Conservation (phyloP, 371 early-diverging fungal genomes). For the Amoeboaphelidium occidentale region DNA sequence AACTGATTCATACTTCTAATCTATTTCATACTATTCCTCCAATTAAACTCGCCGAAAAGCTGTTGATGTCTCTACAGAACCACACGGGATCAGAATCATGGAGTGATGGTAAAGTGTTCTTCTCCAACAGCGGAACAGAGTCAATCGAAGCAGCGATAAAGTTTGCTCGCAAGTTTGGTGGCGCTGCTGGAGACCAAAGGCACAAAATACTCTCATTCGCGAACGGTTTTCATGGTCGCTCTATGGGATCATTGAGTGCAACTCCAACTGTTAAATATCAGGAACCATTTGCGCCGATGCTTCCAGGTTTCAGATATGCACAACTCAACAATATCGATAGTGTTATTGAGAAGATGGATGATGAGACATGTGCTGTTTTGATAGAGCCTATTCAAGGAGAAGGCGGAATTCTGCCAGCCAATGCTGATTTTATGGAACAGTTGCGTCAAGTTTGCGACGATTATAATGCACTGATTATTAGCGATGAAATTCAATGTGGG, state of each 20-base stretch:
- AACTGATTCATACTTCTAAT: slow-evolving; percentile 61
- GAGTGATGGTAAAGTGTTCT: slow-evolving; percentile 70
- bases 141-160: slow-evolving; percentile 95
- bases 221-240: slow-evolving; percentile 81
- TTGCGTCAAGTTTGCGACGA: slow-evolving; percentile 51
- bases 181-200: slow-evolving; percentile 6
- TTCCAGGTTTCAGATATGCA: slow-evolving; percentile 49
- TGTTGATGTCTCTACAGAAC: not conserved
- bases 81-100: not conserved
- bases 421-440: slow-evolving; percentile 37
- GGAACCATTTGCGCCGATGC: slow-evolving; percentile 58
- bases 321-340: slow-evolving; percentile 41
- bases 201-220: slow-evolving; percentile 41
- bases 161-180: slow-evolving; percentile 87
- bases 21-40: slow-evolving; percentile 89
- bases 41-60: slow-evolving; percentile 48
- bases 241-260: slow-evolving; percentile 73
- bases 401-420: slow-evolving; percentile 57
- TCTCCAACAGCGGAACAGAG: slow-evolving; percentile 96
- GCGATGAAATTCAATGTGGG: slow-evolving; percentile 92
- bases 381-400: slow-evolving; percentile 92
- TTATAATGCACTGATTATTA: slow-evolving; percentile 58
- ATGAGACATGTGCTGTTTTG: slow-evolving; percentile 60
- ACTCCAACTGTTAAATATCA: slow-evolving; percentile 78
- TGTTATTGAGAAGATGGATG: slow-evolving; percentile 27